Conservation (phyloP, 495 filamentous ascomycete species). For the Podospora pseudocomata region DNA sequence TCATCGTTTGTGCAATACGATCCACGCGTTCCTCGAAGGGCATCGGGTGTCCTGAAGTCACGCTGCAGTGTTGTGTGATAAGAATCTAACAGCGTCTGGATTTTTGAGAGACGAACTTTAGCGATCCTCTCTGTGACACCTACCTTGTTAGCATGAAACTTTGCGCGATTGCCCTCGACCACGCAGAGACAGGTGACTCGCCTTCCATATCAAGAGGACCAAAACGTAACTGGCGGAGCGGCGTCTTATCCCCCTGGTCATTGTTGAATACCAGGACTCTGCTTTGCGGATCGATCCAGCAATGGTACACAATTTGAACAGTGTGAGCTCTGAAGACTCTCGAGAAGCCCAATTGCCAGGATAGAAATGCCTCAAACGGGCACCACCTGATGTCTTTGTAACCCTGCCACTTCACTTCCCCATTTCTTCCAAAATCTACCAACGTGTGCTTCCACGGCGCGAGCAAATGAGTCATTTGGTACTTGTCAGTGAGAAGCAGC, state of each 20-base stretch:
- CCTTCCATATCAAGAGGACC: background rate
- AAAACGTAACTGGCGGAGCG: background rate
- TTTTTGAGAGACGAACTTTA: too few relatives aligned
- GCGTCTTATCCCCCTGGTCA: background rate
- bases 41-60: too few relatives aligned
- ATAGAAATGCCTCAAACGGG: background rate
- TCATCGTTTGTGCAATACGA: too few relatives aligned
- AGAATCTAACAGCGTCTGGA: too few relatives aligned
- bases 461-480: background rate
- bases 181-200: background rate
- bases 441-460: background rate
- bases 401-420: too few relatives aligned
- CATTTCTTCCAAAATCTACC: background rate
- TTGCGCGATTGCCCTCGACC: too few relatives aligned
- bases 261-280: background rate
- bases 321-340: background rate
- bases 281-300: background rate
- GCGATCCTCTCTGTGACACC: too few relatives aligned
- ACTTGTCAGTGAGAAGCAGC: background rate
- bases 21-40: too few relatives aligned
- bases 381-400: background rate
- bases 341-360: background rate
- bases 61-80: too few relatives aligned
- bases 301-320: background rate
- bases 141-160: too few relatives aligned